Evolutionary conservation across 176 grass and related monocot species (phyloP), one percentile per base, ranked within the genome.

Genomic region (Metroxylon sagu): DNA sequence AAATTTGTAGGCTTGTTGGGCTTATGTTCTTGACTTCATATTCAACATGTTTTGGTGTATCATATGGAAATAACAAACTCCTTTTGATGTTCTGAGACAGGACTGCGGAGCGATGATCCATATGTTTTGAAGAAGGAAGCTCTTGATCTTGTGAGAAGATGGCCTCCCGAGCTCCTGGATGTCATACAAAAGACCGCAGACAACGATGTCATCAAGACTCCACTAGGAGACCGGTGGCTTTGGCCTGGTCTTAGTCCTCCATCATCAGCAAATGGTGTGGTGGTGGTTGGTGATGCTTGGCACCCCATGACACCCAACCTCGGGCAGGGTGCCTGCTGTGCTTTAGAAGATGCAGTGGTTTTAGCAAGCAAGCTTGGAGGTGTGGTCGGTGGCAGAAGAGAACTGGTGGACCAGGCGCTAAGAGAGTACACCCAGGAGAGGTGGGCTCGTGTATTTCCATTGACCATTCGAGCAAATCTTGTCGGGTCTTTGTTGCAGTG

Each of bases 261-360:
- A 4, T 70, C 86, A 23, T 86, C 80, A 52, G 52, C 18, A 52
- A 61, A 71, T 14, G 74, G 74, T 21, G 86, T 84, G 27, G 91
- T 90, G 50, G 73, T 96, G 29, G 80, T 76, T 5, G 91, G 91
- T 19, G 91, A 96, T 53, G 86, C 86, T 48, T 96, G 91, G 91
- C 91, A 96, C 71, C 91, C 91, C n/a, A 96, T 96, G 91, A 95
- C 91, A 4, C 91, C 91, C 62, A 95, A 95, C 73, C 83, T 95
- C 19, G 91, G 86, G 18, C 91, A 95, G 75, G 91, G 91, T 8
- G 86, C 86, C 2, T 90, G 91, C 72, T 95, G 86, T 18, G 86
- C 91, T 43, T 74, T 95, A 17, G 91, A 95, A 75, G 91, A 95
- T 77, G 81, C 91, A 14, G 83, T 95, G 29, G 71, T 95, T 43